Evolutionary conservation across 805 yeast genomes (phyloP), one percentile per base, ranked within the genome.

Genomic region (Wickerhamomyces bisporus): DNA sequence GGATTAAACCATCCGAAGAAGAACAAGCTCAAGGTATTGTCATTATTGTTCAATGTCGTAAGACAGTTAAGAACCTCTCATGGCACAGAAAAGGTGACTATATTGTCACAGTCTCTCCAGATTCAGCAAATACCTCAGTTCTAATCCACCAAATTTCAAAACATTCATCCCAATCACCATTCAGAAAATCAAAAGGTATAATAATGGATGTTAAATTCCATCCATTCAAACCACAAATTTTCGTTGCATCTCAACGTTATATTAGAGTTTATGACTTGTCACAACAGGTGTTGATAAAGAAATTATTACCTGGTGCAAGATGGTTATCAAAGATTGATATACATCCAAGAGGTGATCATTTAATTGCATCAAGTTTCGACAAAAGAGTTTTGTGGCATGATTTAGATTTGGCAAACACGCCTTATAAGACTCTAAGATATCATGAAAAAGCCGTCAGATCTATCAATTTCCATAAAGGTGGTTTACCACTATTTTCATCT

Each of bases 61-160:
- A 71, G 53, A 73, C 85, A 1, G 77, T 91, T 44, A 88, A 86
- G 63, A 81, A 79, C 55, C 49, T 93, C 17, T 76, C 95, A 48
- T 93, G 98, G 98, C 98, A 93, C 62, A 75, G 96, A 61, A 84
- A 85, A 57, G 98, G 98, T 53, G 98, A 93, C 66, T 93, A 93
- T 60, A 86, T 93, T 52, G 95, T 91, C 47, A 81, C 95, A 4
- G 95, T 87, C n/a, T 80, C 95, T n/a, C 97, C 98, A 36, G 93
- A 86, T 36, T 83, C 87, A 36, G 86, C 85, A 39, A 80, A 87
- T 57, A 75, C 89, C 10, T 81, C 98, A 6, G 96, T 93, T 29
- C 70, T 93, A 44, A 87, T 93, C 47, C 98, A 93, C 64, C 98
- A 93, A 68, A 65, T 93, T 35, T 87, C 97, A 4, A 87, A 87